Evolutionary conservation across 371 early-diverging fungal species (phyloP), one percentile per base, ranked within the genome.

Genomic region (Globomyces sp.): DNA sequence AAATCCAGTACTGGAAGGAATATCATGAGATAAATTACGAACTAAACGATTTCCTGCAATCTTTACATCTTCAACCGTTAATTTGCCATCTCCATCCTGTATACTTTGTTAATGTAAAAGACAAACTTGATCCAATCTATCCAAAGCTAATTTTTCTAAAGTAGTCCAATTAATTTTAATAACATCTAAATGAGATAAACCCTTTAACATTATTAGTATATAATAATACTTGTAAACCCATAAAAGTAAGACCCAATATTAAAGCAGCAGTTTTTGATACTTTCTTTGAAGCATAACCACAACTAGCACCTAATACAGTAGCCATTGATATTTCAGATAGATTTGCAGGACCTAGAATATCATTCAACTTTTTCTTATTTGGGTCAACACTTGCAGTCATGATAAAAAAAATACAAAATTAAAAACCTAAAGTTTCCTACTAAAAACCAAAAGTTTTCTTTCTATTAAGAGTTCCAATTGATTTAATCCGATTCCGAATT

Each of bases 61-160:
- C 39, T 73, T 65, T 43, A 78, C 6, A 48, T 78, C 79, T 43
- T 76, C 70, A 8, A 58, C 55, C 9, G 75, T 75, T 9, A 78
- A 50, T 50, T 76, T 74, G 1, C 79, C 79, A 59, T 78, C 79
- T 4, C 71, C 73, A 63, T 78, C 79, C 64, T 61, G 66, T 24
- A 24, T 24, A 24, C 24, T 24, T 24, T 24, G 24, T 24, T 24
- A 24, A 24, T 24, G 24, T 24, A 24, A 24, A 24, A 24, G 24
- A 24, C 24, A 24, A 24, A 24, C 24, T 39, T 36, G 40, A 61
- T 78, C 78, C n/a, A 78, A 41, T 11, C 53, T 34, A 9, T 72
- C 70, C 42, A 71, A 63, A 11, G 74, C 37, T 3, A 64, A 13
- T 50, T 48, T 41, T 58, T 78, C 76, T 40, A 78, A 65, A 9